Evolutionary conservation across 306 rosid genomes (phyloP), one percentile per base, ranked within the genome.

Genomic region (Styphnolobium japonicum): DNA sequence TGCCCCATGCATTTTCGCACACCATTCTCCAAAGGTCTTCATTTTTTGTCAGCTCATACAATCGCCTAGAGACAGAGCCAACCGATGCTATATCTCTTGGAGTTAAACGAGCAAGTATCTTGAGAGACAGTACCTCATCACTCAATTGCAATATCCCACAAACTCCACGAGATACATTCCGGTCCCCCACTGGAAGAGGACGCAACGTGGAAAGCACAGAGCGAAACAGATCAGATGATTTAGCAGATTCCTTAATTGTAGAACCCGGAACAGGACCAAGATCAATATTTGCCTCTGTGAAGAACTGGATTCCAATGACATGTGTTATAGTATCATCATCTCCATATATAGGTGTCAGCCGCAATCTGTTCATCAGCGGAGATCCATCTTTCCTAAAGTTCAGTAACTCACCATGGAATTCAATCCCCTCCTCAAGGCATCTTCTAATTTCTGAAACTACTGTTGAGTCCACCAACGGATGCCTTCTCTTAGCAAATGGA

Each of bases 1-100:
- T 85, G 45, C 97, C 97, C 97, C 97, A 93, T n/a, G 96, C 96
- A 85, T 93, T 93, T 79, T 89, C 96, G 85, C 97, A 93, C 31
- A 93, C 97, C 91, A 85, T 86, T 74, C 94, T 88, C 97, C 97
- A 93, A 18, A 93, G 91, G 65, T 89, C 94, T 83, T 93, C 97
- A 70, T 86, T 91, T 79, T 83, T 86, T 34, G 96, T 86, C 75
- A 89, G 79, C 79, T 88, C 97, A 73, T 89, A 93, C 33, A 89
- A 76, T 68, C 69, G 80, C 72, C 87, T 83, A 78, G 86, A 83
- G 34, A 93, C 97, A 37, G 97, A 93, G 14, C 97, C 88, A 55
- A 93, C 88, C 5, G 96, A 93, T 22, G 94, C 97, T 76, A 93
- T 93, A 68, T 93, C 97, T 87, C 97, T 88, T 46, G 97, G 97